A percentile compares a stretch with the other conserved stretches of the same genome.
phyloP scores from a whole-genome alignment of 2,329 filamentous ascomycete species.

The Penicillium sp. region DNA sequence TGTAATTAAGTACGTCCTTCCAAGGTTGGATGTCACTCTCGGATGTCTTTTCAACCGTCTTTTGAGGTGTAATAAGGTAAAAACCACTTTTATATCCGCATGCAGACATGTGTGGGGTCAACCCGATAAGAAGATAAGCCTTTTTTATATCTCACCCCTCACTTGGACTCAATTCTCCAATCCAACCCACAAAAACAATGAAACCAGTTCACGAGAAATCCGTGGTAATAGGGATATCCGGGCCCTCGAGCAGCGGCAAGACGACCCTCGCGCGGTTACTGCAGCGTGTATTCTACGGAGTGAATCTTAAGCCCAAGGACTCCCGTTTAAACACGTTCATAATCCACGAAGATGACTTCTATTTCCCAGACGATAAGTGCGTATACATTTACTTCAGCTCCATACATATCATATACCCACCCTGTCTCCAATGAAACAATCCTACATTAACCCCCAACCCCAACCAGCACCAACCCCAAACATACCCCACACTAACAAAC shows the following conservation, averaged over 20 bases:
- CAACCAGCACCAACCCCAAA: not conserved
- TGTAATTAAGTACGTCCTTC: too few species aligned
- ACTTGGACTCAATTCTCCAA: not conserved
- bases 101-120: too few species aligned
- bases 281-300: conserved; percentile 69
- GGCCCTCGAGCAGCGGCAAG: conserved; percentile 90
- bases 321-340: conserved; percentile 57
- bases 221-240: conserved; percentile 76
- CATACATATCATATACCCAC: not conserved
- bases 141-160: not conserved
- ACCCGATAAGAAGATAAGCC: not conserved
- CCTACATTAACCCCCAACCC: not conserved
- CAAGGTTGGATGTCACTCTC: too few species aligned
- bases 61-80: too few species aligned
- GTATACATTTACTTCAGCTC: conserved; percentile 23
- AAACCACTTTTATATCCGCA: too few species aligned
- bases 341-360: conserved; percentile 96
- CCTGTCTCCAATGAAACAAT: not conserved
- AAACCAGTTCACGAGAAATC: conserved; percentile 20
- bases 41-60: too few species aligned
- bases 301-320: conserved; percentile 1
- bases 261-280: conserved; percentile 86
- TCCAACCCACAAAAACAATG: conserved; percentile 5
- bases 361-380: conserved; percentile 71
- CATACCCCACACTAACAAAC: not conserved